Percentiles rank a stretch among this genome's conserved stretches.
Conservation (phyloP, 306 rosid genomes). For the Acacia melanoxylon region DNA sequence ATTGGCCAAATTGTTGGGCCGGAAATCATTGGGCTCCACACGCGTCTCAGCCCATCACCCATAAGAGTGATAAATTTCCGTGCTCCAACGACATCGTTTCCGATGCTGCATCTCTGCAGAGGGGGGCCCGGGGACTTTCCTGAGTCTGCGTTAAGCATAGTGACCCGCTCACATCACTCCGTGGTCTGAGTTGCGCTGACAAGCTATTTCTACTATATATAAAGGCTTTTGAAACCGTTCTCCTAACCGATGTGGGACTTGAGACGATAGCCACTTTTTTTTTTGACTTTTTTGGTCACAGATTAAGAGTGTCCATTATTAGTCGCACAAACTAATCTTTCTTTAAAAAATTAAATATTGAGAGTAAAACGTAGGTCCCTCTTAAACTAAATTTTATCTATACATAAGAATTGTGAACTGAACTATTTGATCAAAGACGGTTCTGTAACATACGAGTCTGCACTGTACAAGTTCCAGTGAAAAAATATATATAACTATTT, state of each 20-base stretch:
- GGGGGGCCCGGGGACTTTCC: slow-evolving; percentile 50
- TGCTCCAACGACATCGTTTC: background rate
- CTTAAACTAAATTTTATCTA: background rate
- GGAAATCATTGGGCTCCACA: slow-evolving; percentile 28
- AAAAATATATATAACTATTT: too few species aligned
- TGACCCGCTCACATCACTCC: slow-evolving; percentile 31
- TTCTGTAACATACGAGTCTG: background rate
- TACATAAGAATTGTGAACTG: background rate
- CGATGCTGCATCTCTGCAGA: slow-evolving; percentile 32
- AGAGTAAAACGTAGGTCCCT: too few species aligned
- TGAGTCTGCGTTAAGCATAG: background rate
- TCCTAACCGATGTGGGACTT: background rate
- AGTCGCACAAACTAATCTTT: too few species aligned
- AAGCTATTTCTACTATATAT: background rate
- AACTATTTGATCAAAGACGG: background rate
- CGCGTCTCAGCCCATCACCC: slow-evolving; percentile 35
- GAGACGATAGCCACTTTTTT: too few species aligned
- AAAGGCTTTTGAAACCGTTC: background rate
- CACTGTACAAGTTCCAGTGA: too few species aligned
- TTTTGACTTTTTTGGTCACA: too few species aligned
- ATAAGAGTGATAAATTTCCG: background rate
- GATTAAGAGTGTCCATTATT: too few species aligned
- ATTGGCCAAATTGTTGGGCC: background rate
- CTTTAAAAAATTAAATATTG: background rate
- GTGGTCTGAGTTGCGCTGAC: accelerated